Evolutionary conservation across 768 basidiomycete species (phyloP), one percentile per base, ranked within the genome.

Genomic region (Daedaleopsis sinensis): DNA sequence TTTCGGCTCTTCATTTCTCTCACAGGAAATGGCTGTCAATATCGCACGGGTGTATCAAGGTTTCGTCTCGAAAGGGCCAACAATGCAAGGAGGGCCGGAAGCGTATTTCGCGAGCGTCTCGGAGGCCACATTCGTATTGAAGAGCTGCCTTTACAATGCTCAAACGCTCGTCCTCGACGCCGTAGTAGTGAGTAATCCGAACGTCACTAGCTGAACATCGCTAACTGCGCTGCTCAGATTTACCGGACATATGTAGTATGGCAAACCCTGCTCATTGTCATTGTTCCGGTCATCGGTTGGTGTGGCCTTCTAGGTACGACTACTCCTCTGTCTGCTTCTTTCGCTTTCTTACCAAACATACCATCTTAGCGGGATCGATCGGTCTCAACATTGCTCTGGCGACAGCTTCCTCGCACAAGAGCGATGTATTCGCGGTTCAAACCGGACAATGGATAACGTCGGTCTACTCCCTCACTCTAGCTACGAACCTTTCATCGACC

Each of bases 401-500:
- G 32, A 64, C 55, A 16, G 67, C 65, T 16, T 66, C 70, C 2
- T 52, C 18, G 6, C 16, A 56, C 11, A 48, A 47, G 0, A 55
- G 62, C 1, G 63, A 67, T 11, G 68, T 78, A 16, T 79, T 77
- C 55, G 66, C 51, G 2, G 61, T 51, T 2, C 59, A 39, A 19
- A 68, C 73, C 16, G 65, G 71, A 0, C 56, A 57, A 13, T 80
- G 78, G 78, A 72, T 78, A 55, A 74, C 66, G 0, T 60, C 74
- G 5, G 76, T 74, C 52, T 78, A 72, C 62, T 59, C 65, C 0
- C 67, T 66, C 4, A 73, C 78, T 1, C 64, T 78, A 15, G 23
- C 61, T 0, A 74, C 74, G 21, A 79, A 79, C 62, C 48, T 76
- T 0, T 52, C 68, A 19, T 70, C 71, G 15, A 77, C 78, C 10